Conservation (phyloP, 345 rosid genomes). For the Syzygium grande region DNA sequence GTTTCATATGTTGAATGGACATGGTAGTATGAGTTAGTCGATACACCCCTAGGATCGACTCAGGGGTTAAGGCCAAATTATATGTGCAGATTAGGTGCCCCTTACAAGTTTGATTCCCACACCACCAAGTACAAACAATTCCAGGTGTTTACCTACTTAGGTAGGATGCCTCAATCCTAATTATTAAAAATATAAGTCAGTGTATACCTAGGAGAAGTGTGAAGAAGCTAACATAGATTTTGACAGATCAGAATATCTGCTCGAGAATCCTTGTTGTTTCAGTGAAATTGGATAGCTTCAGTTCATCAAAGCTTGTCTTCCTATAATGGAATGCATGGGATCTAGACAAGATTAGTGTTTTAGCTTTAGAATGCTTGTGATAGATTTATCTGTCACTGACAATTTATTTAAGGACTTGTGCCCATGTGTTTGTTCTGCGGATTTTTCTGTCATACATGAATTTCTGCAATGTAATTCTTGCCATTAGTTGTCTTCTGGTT, state of each 20-base stretch:
- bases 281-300: neutral
- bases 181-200: neutral
- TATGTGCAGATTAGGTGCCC: neutral
- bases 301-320: neutral
- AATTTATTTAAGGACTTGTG: neutral
- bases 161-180: neutral
- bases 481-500: neutral
- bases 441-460: neutral
- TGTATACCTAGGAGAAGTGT: neutral
- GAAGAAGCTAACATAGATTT: neutral
- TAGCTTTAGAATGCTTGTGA: neutral
- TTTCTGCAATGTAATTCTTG: neutral
- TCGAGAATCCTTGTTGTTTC: neutral
- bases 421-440: neutral
- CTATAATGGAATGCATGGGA: neutral
- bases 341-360: neutral
- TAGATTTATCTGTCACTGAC: neutral
- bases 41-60: neutral
- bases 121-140: neutral
- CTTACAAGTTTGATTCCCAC: neutral
- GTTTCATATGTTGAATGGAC: no score
- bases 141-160: neutral
- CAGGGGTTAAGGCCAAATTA: neutral
- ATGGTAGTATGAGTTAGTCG: neutral
- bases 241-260: neutral